Conservation (phyloP, 768 basidiomycete genomes). For the Leccinum variicolor region DNA sequence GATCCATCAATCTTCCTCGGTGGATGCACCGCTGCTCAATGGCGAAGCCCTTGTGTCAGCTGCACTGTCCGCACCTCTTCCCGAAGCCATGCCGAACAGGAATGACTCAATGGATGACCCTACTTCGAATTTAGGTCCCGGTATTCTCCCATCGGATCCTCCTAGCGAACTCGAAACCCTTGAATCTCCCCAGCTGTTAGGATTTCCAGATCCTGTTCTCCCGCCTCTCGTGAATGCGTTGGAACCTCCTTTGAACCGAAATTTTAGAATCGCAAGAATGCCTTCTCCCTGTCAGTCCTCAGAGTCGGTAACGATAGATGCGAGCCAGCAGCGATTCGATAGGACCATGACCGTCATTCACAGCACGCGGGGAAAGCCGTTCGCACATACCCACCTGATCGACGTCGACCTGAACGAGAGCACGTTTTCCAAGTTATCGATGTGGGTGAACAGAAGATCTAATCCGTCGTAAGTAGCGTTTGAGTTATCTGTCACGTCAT, state of each 20-base stretch:
- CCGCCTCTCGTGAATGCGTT: slow-evolving; percentile 9
- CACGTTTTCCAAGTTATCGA: slow-evolving; percentile 25
- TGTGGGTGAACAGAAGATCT: slow-evolving; percentile 37
- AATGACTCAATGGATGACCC: slow-evolving; percentile 1
- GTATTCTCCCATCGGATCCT: neutral
- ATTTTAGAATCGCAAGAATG: slow-evolving; percentile 12
- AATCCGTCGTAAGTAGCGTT: slow-evolving; percentile 29
- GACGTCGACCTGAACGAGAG: slow-evolving; percentile 30
- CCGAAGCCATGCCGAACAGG: neutral
- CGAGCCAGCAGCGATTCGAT: slow-evolving; percentile 9
- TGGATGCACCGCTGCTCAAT: neutral
- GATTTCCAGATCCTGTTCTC: slow-evolving; percentile 5
- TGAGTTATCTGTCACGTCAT: neutral
- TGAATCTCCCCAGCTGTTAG: neutral
- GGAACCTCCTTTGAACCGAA: slow-evolving; percentile 15
- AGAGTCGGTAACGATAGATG: neutral
- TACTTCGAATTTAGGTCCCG: neutral
- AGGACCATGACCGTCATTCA: slow-evolving; percentile 20
- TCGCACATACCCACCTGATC: slow-evolving; percentile 17
- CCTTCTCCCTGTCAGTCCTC: neutral
- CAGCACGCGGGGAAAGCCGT: slow-evolving; percentile 16
- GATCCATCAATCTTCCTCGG: neutral
- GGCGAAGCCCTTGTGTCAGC: neutral
- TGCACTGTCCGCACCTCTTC: neutral
- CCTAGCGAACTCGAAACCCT: neutral